A percentile compares a stretch with the other conserved stretches of the same genome.
Conservation (phyloP, 768 basidiomycete genomes). For the Dioszegia aurantiaca region DNA sequence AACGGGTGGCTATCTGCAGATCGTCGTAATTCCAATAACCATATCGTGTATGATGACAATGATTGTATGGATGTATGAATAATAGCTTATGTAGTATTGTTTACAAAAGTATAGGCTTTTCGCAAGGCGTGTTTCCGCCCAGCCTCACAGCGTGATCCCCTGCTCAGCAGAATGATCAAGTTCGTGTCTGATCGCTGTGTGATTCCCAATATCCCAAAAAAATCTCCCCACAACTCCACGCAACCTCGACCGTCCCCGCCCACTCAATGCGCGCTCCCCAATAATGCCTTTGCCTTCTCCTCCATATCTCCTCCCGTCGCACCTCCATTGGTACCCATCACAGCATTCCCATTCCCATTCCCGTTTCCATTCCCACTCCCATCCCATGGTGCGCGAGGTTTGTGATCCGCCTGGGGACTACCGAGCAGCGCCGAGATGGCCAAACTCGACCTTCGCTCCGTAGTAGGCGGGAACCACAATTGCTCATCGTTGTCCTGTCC, state of each 20-base stretch:
- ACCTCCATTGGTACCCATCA: not conserved
- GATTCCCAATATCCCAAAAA: too few species aligned
- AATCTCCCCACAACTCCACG: not conserved
- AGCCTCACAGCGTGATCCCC: too few species aligned
- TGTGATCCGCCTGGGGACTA: conserved; percentile 21
- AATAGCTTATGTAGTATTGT: too few species aligned
- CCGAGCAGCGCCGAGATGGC: conserved; percentile 47
- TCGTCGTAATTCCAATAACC: too few species aligned
- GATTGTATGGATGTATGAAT: too few species aligned
- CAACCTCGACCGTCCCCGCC: not conserved
- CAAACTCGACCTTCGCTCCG: conserved; percentile 39
- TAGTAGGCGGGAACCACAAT: conserved; percentile 40
- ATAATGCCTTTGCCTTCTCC: conserved; percentile 28
- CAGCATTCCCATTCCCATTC: conserved; percentile 18
- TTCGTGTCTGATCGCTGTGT: too few species aligned
- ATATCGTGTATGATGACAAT: too few species aligned
- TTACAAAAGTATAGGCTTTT: too few species aligned
- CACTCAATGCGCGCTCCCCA: conserved; percentile 14
- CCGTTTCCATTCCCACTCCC: conserved; percentile 20
- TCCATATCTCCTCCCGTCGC: conserved; percentile 15
- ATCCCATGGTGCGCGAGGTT: conserved; percentile 11
- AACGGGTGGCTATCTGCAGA: too few species aligned
- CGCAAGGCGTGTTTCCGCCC: too few species aligned
- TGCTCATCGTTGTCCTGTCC: conserved; percentile 20
- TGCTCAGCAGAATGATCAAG: too few species aligned